Evolutionary conservation across 805 yeast genomes (phyloP), one percentile per base, ranked within the genome.

Genomic region (Phaffomyces thermotolerans): DNA sequence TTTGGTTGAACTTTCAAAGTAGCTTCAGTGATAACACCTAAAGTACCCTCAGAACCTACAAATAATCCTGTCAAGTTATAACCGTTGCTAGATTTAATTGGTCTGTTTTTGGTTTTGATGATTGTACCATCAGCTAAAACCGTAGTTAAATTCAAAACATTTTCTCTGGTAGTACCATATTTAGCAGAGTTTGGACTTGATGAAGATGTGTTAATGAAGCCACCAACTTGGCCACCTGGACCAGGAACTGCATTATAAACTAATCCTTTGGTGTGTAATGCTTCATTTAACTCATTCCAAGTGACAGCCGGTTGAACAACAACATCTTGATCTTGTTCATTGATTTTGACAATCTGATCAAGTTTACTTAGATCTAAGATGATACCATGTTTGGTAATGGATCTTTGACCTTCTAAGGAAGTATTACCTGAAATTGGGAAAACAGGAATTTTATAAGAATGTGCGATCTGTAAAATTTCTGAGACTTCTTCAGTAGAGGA

Each of bases 101-200:
- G 90, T 57, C 93, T 69, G 51, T 74, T 77, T 48, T 77, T 76
- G 2, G 95, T 84, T 64, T 82, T 84, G 41, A 84, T 67, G 29
- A 85, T 65, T 1, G 88, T 79, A 2, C 93, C 95, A 61, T 84
- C 95, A 12, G 93, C 85, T 39, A 84, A 63, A 6, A 85, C 93
- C 20, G 84, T 84, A 1, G 87, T 85, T 46, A 84, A 58, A 45
- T 75, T 74, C 25, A 84, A 59, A 1, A 81, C 78, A 57, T 83
- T 79, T 59, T 84, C 88, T 57, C 79, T 77, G 78, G 84, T 82
- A 17, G 91, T 85, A 20, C 95, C 95, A 53, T 82, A 84, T 39
- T 85, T 63, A 23, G 78, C 76, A 22, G 91, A 89, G 52, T 84
- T 81, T 5, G 91, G 81, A 10, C 93, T 93, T 0, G 89, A 81